A percentile compares a stretch with the other conserved stretches of the same genome.
Evolutionary conservation across 768 basidiomycete species (phyloP).

Genomic region (Russula earlei): DNA sequence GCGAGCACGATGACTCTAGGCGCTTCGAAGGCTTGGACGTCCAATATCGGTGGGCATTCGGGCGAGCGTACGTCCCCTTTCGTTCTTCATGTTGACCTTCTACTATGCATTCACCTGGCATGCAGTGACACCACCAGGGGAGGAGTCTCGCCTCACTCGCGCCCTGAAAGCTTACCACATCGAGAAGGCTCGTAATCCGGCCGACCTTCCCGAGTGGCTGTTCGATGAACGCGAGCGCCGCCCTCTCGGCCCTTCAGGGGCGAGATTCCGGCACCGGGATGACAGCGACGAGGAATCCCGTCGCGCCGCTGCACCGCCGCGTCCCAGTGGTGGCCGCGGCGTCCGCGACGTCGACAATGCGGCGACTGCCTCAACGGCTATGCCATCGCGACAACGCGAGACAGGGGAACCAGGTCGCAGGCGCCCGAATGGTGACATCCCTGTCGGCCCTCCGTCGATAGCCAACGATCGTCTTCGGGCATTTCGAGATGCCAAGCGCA

Average conservation of each 20-base stretch:
- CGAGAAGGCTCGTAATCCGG: constrained; percentile 44
- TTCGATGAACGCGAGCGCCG: constrained; percentile 50
- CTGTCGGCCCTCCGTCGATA: constrained; percentile 25
- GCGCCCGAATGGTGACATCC: constrained; percentile 17
- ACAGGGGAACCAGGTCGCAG: background rate
- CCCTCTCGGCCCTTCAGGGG: constrained; percentile 19
- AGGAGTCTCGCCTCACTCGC: constrained; percentile 51
- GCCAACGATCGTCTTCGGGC: constrained; percentile 41
- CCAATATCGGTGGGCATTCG: constrained; percentile 7
- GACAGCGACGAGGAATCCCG: constrained; percentile 12
- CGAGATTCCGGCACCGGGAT: constrained; percentile 15
- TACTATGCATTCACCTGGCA: background rate
- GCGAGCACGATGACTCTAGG: constrained; percentile 46
- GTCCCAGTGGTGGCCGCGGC: constrained; percentile 20
- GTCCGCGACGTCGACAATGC: constrained; percentile 33
- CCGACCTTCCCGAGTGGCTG: constrained; percentile 58
- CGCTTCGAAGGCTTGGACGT: constrained; percentile 48
- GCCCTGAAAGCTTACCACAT: constrained; percentile 63
- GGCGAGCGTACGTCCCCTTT: constrained; percentile 14
- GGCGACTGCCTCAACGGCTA: constrained; percentile 15
- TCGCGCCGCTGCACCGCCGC: constrained; percentile 14
- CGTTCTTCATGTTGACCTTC: no score
- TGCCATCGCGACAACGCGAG: background rate
- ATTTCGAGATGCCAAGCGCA: constrained; percentile 41
- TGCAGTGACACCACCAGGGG: constrained; percentile 42